Conservation (phyloP, 2,329 filamentous ascomycete species). For the Thelonectria olida region DNA sequence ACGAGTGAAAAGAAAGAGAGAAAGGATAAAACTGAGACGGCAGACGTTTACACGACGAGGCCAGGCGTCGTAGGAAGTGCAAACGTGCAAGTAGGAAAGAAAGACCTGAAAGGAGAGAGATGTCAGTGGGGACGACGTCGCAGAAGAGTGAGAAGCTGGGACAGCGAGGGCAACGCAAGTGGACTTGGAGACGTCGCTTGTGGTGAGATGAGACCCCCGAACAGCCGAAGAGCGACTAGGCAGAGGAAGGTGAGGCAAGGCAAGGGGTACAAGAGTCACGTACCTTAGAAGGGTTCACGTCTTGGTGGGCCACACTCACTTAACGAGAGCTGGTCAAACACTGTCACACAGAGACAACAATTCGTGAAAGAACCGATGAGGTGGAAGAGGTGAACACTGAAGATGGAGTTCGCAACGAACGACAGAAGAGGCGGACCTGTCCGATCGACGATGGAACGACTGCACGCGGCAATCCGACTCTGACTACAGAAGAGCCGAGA, state of each 20-base stretch:
- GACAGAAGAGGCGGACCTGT: conserved; percentile 30
- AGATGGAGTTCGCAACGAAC: conserved; percentile 30
- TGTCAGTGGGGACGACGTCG: conserved; percentile 28
- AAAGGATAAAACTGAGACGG: conserved; percentile 30
- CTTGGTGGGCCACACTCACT: conserved; percentile 5
- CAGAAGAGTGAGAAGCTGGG: conserved; percentile 30
- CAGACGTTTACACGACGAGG: conserved; percentile 35
- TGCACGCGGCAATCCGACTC: not conserved
- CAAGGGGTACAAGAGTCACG: conserved; percentile 18
- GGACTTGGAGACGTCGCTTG: conserved; percentile 28
- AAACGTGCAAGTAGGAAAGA: conserved; percentile 31
- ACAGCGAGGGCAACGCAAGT: conserved; percentile 19
- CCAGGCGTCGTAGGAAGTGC: conserved; percentile 35
- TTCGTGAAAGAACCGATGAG: not conserved
- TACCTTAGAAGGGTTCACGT: conserved; percentile 14
- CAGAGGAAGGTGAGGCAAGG: conserved; percentile 8
- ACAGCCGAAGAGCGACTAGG: conserved; percentile 5
- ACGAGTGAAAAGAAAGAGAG: conserved; percentile 28
- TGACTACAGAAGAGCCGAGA: not conserved
- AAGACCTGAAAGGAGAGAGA: conserved; percentile 18
- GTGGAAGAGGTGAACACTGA: conserved; percentile 11
- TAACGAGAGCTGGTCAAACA: conserved; percentile 2
- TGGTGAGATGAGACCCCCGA: conserved; percentile 11
- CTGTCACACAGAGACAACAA: conserved; percentile 6
- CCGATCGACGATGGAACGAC: conserved; percentile 19